Base-by-base conservation (phyloP, 106 monocot species). In the Cymbidium sinense region DNA sequence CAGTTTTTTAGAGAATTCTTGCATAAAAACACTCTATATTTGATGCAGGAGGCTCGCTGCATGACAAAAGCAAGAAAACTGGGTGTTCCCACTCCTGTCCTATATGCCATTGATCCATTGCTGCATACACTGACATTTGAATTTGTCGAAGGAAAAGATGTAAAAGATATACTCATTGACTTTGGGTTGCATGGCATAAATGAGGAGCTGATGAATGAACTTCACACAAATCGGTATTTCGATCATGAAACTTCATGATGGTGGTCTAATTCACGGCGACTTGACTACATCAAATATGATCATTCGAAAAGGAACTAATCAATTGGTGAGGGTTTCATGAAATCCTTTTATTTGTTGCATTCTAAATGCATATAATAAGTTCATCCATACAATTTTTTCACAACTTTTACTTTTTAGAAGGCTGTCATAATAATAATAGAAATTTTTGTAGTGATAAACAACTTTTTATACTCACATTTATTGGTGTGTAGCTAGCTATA, bases 231-330 rank as follows among this genome's bases (percentile, higher is more conserved):
- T 98, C 73, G 94, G 94, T 37, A 64, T 50, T 81, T 86, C 88
- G 4, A 78, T 94, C 50, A 92, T 83, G n/a, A 98, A 98, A 79
- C 79, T 98, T 18, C 98, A 94, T 82, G 98, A 94, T 87, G 98
- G 94, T 71, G 98, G 98, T 33, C 83, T 98, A 72, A 74, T 94
- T 82, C 98, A 98, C 77, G 94, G 94, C 76, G 90, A 98, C 71
- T 80, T 98, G 80, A 98, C 98, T 13, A 98, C 98, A 58, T 94
- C 94, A 62, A 98, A 98, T 79, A 98, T 98, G 98, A 81, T 92
- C 50, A 67, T 98, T 21, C 86, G 87, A 78, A 85, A 73, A 11
- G 87, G 74, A 28, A 89, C 81, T 12, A 86, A 93, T 86, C 84
- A 86, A 50, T 81, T 98, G 82, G 96, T 98, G 52, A 87, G 76